Evolutionary conservation across 2,329 filamentous ascomycete genomes (phyloP).

Genomic region (Beauveria pseudobassiana): DNA sequence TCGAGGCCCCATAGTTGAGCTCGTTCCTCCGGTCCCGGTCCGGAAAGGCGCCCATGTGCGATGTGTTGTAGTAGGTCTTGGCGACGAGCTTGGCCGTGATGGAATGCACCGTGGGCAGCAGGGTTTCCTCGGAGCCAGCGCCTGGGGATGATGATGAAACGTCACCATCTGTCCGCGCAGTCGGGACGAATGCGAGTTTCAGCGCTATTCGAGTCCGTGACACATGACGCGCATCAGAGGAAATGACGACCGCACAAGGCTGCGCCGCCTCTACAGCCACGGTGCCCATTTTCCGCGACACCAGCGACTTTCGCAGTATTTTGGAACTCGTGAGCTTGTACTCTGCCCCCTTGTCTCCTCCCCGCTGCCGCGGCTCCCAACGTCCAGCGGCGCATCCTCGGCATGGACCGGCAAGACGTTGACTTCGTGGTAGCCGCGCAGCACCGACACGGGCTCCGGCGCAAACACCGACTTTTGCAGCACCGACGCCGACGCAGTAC

Average conservation of each 20-base stretch:
- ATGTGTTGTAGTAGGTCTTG: not conserved
- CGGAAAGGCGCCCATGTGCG: conserved; percentile 4
- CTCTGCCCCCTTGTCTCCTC: not conserved
- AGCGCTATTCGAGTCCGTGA: not conserved
- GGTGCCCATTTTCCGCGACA: not conserved
- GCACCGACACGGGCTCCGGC: not conserved
- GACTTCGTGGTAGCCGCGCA: not conserved
- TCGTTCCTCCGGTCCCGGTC: not conserved
- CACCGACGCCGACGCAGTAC: not conserved
- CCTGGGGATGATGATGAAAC: not conserved
- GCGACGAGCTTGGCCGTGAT: conserved; percentile 2
- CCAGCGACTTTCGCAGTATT: not conserved
- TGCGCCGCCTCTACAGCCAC: not conserved
- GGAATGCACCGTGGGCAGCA: not conserved
- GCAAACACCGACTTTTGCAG: not conserved
- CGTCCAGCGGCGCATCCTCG: conserved; percentile 1
- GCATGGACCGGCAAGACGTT: not conserved
- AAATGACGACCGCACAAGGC: not conserved
- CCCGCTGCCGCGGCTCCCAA: not conserved
- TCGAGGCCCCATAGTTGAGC: not conserved
- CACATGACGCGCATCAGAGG: not conserved
- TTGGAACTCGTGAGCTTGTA: not conserved
- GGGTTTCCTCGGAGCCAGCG: not conserved
- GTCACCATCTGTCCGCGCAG: not conserved
- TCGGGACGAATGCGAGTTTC: not conserved